These are phyloP conservation scores for Elsinoe batatas DNA, from an alignment of 2,329 filamentous ascomycete species.

Conservation along the genomic window DNA sequence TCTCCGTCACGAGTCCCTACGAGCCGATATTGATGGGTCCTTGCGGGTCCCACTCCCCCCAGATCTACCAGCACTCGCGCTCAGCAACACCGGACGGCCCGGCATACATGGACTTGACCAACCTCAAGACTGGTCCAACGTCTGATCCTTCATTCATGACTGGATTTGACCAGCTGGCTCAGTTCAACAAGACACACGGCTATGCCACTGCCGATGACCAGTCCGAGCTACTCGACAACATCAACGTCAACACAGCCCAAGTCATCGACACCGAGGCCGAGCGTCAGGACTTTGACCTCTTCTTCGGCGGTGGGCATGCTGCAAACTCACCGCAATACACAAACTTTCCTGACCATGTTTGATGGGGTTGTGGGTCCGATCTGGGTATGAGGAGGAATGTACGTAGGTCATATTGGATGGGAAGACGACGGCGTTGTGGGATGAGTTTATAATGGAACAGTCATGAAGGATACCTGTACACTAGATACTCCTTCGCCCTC, in stretches of 20 bases:
- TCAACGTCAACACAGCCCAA: neutral
- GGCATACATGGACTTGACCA: too few species aligned
- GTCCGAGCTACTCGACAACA: neutral
- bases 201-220: neutral
- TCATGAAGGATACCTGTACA: neutral
- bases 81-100: neutral
- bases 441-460: too few species aligned
- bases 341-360: neutral
- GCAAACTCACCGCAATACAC: neutral
- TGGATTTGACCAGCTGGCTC: neutral
- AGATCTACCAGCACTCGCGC: neutral
- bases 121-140: neutral
- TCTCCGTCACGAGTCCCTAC: neutral
- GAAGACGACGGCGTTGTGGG: neutral
- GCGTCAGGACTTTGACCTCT: conserved; percentile 2
- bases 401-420: neutral
- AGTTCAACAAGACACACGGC: neutral
- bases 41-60: neutral
- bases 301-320: neutral
- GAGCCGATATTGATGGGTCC: neutral
- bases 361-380: neutral
- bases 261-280: neutral
- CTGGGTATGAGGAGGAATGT: neutral
- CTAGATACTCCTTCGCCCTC: neutral
- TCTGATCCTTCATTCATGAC: neutral